Conservation (phyloP, 345 rosid genomes). For the Combretum micranthum region DNA sequence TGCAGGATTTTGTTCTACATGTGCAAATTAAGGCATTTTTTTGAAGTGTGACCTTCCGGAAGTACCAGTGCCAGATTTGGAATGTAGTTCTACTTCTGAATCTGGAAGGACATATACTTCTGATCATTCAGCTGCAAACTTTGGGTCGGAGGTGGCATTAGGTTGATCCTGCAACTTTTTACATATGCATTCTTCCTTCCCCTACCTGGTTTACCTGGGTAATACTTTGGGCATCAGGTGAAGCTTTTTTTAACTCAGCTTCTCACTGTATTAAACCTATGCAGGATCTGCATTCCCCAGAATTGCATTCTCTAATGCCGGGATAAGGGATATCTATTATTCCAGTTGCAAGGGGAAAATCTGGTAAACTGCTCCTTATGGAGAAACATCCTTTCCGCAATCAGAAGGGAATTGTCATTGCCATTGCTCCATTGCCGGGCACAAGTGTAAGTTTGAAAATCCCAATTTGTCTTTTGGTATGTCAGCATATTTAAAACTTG, state of each 20-base stretch:
- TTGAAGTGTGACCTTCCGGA: conserved; percentile 30
- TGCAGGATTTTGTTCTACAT: conserved; percentile 46
- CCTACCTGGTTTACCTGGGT: no score
- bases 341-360: conserved; percentile 31
- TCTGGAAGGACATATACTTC: conserved; percentile 27
- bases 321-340: conserved; percentile 47
- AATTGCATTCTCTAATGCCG: conserved; percentile 52
- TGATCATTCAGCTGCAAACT: conserved; percentile 45
- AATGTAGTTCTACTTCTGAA: conserved; percentile 16
- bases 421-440: conserved; percentile 57
- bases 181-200: no score
- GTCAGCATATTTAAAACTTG: no score
- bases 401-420: conserved; percentile 48
- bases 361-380: conserved; percentile 54
- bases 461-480: conserved; percentile 1
- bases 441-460: conserved; percentile 31
- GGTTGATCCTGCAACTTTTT: conserved; percentile 26
- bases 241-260: conserved; percentile 4
- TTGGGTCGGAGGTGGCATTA: conserved; percentile 56
- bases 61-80: conserved; percentile 18
- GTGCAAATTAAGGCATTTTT: conserved; percentile 49
- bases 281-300: conserved; percentile 49
- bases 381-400: conserved; percentile 65
- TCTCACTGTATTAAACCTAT: conserved; percentile 6
- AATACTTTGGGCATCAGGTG: no score